These are phyloP conservation scores for Candida tunisiensis DNA, from an alignment of 1,139 yeast genomes.

Conservation along the genomic window DNA sequence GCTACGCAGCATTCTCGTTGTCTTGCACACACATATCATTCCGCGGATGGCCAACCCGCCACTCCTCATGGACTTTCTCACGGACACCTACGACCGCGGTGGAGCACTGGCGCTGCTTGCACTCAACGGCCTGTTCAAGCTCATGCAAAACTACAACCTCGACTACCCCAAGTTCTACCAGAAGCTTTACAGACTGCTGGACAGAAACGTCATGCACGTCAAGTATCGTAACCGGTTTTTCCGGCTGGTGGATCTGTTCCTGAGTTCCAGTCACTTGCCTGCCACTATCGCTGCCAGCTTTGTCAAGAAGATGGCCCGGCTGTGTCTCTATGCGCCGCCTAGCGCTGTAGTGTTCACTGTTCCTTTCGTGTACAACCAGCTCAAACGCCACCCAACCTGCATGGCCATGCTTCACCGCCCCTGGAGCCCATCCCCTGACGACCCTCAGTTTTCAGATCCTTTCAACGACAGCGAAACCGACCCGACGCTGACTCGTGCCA, in stretches of 20 bases:
- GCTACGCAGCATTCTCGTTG: slow-evolving; percentile 49
- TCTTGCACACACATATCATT: slow-evolving; percentile 69
- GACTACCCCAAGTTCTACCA: slow-evolving; percentile 86
- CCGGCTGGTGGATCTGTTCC: slow-evolving; percentile 70
- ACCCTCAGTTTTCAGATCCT: slow-evolving; percentile 43
- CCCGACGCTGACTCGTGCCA: slow-evolving; percentile 66
- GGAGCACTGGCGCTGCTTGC: slow-evolving; percentile 66
- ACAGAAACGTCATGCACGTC: slow-evolving; percentile 58
- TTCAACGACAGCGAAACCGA: slow-evolving; percentile 45
- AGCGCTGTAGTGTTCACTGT: slow-evolving; percentile 75
- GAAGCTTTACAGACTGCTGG: slow-evolving; percentile 63
- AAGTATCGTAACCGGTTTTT: slow-evolving; percentile 76
- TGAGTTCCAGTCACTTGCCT: slow-evolving; percentile 79
- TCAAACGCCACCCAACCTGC: slow-evolving; percentile 86
- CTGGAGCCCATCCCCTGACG: slow-evolving; percentile 15
- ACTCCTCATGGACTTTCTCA: slow-evolving; percentile 78
- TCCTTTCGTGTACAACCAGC: slow-evolving; percentile 81
- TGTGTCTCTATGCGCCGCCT: slow-evolving; percentile 70
- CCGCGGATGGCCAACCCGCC: slow-evolving; percentile 74
- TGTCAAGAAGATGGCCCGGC: slow-evolving; percentile 63
- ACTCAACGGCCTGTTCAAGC: slow-evolving; percentile 70
- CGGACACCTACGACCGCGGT: slow-evolving; percentile 60
- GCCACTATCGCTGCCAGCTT: slow-evolving; percentile 76
- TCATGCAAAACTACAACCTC: slow-evolving; percentile 67
- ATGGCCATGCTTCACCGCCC: slow-evolving; percentile 69